Base-by-base conservation (phyloP, 768 basidiomycete genomes). In the Cantharellus anzutake region DNA sequence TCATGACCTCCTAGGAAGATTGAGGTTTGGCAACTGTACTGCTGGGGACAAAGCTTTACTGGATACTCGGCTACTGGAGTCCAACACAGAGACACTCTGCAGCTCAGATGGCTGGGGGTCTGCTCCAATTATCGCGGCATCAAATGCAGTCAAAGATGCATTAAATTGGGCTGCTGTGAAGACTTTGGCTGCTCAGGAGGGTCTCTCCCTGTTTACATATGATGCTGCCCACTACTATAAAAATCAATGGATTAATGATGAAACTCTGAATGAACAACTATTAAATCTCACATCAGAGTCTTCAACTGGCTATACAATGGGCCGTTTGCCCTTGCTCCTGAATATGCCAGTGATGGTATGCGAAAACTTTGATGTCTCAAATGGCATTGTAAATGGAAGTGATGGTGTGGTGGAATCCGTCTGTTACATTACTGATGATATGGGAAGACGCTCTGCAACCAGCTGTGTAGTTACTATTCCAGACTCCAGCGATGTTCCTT, bases 311-410 rank as follows among this genome's bases (percentile, higher is more conserved):
- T 51, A 59, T 35, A 34, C 29, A 5, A 51, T 60, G 11, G 60
- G 60, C 5, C 34, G 5, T 3, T n/a, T 61, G 34, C 60, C 60
- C 5, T 40, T 61, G 37, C 56, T 61, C 29, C 42, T 34, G 1
- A 57, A 57, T 20, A 61, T 61, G 60, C 57, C 57, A 35, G 60
- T 61, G 2, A 61, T 61, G 35, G 48, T 61, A 38, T 51, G 58
- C 0, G 66, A 70, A n/a, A 76, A 74, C 56, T 73, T 67, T 60
- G 73, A 74, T 53, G 68, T 76, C 0, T 58, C 66, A 34, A 64
- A 65, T 3, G 74, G 74, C 0, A 60, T 74, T 39, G 70, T 74
- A 0, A 75, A 74, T 64, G 74, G 73, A 0, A 64, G 64, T n/a
- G 57, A 51, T 0, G 72, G 72, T 0, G 67, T 51, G 3, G 37